Evolutionary conservation across 768 basidiomycete genomes (phyloP).

Genomic region (Lepiota brunneoincarnata): DNA sequence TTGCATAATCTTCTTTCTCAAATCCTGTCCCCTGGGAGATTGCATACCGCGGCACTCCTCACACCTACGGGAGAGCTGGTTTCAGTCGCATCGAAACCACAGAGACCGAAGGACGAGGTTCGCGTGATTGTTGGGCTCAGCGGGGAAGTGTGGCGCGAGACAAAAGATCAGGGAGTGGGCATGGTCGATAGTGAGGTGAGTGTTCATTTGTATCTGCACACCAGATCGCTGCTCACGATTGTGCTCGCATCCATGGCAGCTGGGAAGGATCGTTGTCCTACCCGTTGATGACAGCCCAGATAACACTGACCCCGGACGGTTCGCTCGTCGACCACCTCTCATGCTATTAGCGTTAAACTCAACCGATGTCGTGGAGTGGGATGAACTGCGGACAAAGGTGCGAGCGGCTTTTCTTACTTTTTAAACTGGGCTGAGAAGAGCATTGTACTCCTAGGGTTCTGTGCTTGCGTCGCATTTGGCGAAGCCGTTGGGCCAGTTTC

Average conservation of each 20-base stretch:
- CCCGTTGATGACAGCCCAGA: constrained; percentile 47
- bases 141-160: constrained; percentile 79
- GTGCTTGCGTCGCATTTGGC: constrained; percentile 42
- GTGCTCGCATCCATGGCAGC: constrained; percentile 32
- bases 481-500: constrained; percentile 40
- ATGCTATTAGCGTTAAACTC: constrained; percentile 72
- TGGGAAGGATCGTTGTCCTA: constrained; percentile 69
- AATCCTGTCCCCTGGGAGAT: constrained; percentile 51
- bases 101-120: constrained; percentile 67
- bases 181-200: constrained; percentile 80
- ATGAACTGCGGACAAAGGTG: constrained; percentile 62
- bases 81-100: constrained; percentile 56
- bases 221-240: background rate
- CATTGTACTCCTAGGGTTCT: constrained; percentile 32
- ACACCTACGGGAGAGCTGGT: constrained; percentile 76
- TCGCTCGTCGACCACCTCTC: constrained; percentile 42
- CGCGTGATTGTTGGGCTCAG: constrained; percentile 70
- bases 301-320: constrained; percentile 23
- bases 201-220: background rate
- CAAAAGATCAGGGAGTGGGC: constrained; percentile 57
- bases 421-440: constrained; percentile 7
- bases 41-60: constrained; percentile 72
- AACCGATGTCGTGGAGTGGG: constrained; percentile 61
- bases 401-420: constrained; percentile 15
- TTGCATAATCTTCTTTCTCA: constrained; percentile 66